These are phyloP conservation scores for Boletellus sp. DNA, from an alignment of 768 basidiomycete genomes.

Conservation along the genomic window DNA sequence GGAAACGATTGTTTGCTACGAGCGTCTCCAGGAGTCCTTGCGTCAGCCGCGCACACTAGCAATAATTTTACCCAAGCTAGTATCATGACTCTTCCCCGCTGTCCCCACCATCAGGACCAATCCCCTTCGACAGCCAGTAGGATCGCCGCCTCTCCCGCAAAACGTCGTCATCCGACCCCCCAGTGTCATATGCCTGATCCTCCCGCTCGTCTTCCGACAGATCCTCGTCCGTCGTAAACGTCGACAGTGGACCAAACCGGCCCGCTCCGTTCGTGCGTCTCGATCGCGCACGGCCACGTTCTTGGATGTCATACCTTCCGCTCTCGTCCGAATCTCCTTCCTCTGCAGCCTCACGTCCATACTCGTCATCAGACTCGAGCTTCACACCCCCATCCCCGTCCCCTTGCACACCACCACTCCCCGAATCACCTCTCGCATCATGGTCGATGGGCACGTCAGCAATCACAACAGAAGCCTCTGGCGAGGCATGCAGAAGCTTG, in stretches of 20 bases:
- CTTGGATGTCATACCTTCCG: conserved; percentile 55
- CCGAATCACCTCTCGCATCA: conserved; percentile 7
- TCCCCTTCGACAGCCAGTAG: conserved; percentile 59
- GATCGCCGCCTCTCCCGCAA: conserved; percentile 34
- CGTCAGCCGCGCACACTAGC: no score
- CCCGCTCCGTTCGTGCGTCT: conserved; percentile 39
- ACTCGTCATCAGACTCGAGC: conserved; percentile 23
- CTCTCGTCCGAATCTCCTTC: conserved; percentile 43
- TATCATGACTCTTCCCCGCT: not conserved
- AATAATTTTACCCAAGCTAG: no score
- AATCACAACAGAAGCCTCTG: conserved; percentile 13
- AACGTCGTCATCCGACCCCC: conserved; percentile 24
- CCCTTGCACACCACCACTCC: conserved; percentile 28
- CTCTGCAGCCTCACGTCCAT: not conserved
- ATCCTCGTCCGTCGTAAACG: conserved; percentile 49
- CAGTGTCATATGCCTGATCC: conserved; percentile 22
- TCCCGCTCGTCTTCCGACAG: conserved; percentile 28
- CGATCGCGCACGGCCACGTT: conserved; percentile 44
- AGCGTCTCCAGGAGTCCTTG: not conserved
- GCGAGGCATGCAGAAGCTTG: conserved; percentile 45
- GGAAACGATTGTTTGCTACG: not conserved
- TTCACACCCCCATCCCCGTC: conserved; percentile 41
- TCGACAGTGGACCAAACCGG: conserved; percentile 36
- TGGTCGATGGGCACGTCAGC: conserved; percentile 19
- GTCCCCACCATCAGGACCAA: conserved; percentile 29